Evolutionary conservation across 2,329 filamentous ascomycete species (phyloP), one percentile per base, ranked within the genome.

Genomic region (Claviceps sp.): DNA sequence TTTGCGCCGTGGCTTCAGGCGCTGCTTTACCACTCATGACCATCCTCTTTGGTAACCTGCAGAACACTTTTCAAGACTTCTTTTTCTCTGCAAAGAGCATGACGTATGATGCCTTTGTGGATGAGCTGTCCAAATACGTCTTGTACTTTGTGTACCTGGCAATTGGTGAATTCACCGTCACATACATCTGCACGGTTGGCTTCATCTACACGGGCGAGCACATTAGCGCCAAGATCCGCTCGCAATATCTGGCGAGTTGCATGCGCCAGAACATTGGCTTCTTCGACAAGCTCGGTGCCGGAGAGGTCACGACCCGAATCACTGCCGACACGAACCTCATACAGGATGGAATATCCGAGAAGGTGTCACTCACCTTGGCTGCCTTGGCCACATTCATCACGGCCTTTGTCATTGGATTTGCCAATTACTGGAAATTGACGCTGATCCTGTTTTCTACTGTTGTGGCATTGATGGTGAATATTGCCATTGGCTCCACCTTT

Each of bases 271-370:
- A 95, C 65, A 91, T 95, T 65, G 89, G 81, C 46, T 95, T 88
- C 67, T 95, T 94, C 68, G 93, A 97, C 67, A 93, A 93, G 62
- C 77, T 95, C 14, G 91, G 90, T 50, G 86, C 89, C 38, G 90
- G 91, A 54, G 93, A 96, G 68, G 87, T 97, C 55, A 95, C 90
- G 0, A 95, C 90, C 1, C 84, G 90, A 57, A 95, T 96, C 60
- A 97, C 91, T 0, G 85, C 90, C 11, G 91, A 97, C 65, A 95
- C 89, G 45, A 96, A 95, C 62, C 73, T 95, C 50, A 84, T 97
- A 52, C 91, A 96, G 66, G 90, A 95, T 58, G 91, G 89, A 52
- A 89, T 98, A 46, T 94, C 88, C 0, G 88, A 95, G 67, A 95
- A 95, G 71, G 78, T 95, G 45, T 82, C 81, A 14, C 70, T 95